Evolutionary conservation across 768 basidiomycete species (phyloP).

Genomic region (Filobasidium floriforme): DNA sequence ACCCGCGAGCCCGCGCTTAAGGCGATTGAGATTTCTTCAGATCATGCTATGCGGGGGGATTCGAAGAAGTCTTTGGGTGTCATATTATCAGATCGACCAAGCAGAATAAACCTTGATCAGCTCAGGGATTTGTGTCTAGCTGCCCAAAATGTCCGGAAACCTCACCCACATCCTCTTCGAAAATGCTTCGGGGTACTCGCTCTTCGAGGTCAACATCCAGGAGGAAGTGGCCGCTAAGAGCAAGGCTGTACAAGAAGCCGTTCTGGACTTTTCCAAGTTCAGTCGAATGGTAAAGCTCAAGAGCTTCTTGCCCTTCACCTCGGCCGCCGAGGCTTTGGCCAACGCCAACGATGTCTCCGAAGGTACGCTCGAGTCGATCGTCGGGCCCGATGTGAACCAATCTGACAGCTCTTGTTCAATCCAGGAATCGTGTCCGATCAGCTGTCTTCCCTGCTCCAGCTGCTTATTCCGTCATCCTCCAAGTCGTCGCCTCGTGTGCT

Average conservation of each 20-base stretch:
- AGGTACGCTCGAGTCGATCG: slow-evolving; percentile 52
- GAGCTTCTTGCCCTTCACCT: slow-evolving; percentile 91
- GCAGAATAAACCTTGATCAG: too few species aligned
- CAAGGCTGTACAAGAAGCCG: slow-evolving; percentile 70
- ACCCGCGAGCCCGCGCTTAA: background rate
- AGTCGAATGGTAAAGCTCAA: slow-evolving; percentile 81
- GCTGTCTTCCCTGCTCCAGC: slow-evolving; percentile 72
- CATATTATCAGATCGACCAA: background rate
- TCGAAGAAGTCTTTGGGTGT: background rate
- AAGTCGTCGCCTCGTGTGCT: slow-evolving; percentile 54
- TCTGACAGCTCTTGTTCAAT: background rate
- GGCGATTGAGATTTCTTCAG: background rate
- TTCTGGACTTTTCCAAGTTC: slow-evolving; percentile 79
- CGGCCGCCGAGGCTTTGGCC: slow-evolving; percentile 83
- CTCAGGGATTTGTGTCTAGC: background rate
- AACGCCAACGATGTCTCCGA: slow-evolving; percentile 94
- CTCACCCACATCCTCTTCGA: slow-evolving; percentile 83
- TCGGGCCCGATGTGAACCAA: background rate
- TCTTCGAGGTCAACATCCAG: slow-evolving; percentile 76
- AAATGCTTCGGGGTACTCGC: slow-evolving; percentile 84
- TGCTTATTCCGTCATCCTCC: slow-evolving; percentile 71
- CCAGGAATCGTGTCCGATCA: slow-evolving; percentile 78
- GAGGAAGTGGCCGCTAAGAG: slow-evolving; percentile 82
- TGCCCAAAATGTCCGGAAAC: slow-evolving; percentile 45
- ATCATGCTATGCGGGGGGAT: background rate